Conservation (phyloP, 345 rosid genomes). For the Melastoma malabathricum region DNA sequence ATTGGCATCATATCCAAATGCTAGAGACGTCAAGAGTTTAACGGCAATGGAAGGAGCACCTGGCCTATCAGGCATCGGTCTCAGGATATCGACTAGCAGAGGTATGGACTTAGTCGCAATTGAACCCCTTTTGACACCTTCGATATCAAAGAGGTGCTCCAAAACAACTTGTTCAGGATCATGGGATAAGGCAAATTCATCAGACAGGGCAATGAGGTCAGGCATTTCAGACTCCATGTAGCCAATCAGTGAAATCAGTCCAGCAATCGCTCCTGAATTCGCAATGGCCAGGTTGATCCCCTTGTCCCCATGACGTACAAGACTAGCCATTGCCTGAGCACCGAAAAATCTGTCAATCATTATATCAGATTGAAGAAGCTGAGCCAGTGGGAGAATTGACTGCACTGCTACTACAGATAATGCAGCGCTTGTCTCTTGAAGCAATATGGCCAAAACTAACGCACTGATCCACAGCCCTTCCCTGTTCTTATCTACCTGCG, state of each 20-base stretch:
- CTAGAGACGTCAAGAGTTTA: conserved; percentile 50
- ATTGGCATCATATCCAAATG: conserved; percentile 61
- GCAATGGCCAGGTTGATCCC: conserved; percentile 60
- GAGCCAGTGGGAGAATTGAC: conserved; percentile 58
- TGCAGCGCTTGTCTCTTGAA: conserved; percentile 52
- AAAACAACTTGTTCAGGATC: conserved; percentile 61
- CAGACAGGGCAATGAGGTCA: conserved; percentile 40
- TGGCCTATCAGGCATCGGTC: conserved; percentile 81
- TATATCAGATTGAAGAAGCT: conserved; percentile 66
- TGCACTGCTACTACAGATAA: conserved; percentile 48
- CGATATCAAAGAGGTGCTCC: conserved; percentile 58
- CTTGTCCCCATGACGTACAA: conserved; percentile 47
- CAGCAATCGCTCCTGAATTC: conserved; percentile 74
- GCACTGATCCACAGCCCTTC: conserved; percentile 74
- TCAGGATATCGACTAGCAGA: conserved; percentile 71
- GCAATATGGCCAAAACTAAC: conserved; percentile 61
- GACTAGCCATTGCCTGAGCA: conserved; percentile 85
- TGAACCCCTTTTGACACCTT: conserved; percentile 67
- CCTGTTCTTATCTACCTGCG: conserved; percentile 56
- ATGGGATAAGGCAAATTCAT: conserved; percentile 44
- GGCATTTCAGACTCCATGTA: conserved; percentile 42
- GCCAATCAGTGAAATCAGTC: conserved; percentile 63
- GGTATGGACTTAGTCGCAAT: conserved; percentile 71
- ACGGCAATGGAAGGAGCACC: conserved; percentile 76
- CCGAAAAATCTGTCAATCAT: conserved; percentile 61